A percentile compares a stretch with the other conserved stretches of the same genome.
phyloP scores from a whole-genome alignment of 257 asterid genomes.

The Ilex asprella region DNA sequence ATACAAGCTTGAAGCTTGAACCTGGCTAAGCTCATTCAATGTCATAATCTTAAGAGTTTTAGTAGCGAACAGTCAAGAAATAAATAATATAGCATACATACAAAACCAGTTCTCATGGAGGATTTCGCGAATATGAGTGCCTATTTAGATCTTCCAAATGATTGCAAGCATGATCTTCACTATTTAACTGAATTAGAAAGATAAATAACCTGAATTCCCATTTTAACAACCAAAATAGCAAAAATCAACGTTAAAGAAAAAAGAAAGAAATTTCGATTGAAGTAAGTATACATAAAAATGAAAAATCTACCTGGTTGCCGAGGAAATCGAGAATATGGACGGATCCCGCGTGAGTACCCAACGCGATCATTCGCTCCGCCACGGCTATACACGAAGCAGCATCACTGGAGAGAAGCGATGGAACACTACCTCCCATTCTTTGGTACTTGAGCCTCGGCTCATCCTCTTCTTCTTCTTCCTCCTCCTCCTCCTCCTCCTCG shows the following conservation, averaged over 20 bases:
- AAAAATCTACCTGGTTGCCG: slow-evolving; percentile 68
- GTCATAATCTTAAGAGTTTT: no score
- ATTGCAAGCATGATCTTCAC: no score
- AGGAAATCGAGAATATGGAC: slow-evolving; percentile 95
- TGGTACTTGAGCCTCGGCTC: slow-evolving; percentile 97
- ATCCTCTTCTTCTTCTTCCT: slow-evolving; percentile 65
- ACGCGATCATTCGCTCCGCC: slow-evolving; percentile 96
- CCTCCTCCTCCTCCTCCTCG: slow-evolving; percentile 39
- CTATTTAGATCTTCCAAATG: no score
- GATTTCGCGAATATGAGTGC: no score
- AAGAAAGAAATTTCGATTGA: no score
- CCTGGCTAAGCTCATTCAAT: no score
- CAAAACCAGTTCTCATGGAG: no score
- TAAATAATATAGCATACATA: no score
- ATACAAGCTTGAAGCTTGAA: no score
- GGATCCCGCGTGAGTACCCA: slow-evolving; percentile 77
- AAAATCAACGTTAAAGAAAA: background rate
- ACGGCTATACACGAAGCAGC: slow-evolving; percentile 89
- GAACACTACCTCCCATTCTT: slow-evolving; percentile 97
- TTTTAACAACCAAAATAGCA: slow-evolving; percentile 5
- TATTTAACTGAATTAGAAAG: no score
- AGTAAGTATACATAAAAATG: background rate
- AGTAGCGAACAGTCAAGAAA: no score
- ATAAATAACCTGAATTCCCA: background rate
- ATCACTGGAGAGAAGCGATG: slow-evolving; percentile 67